A percentile compares a stretch with the other conserved stretches of the same genome.
Conservation (phyloP, 129 eudicot species). For the Flaveria robusta region DNA sequence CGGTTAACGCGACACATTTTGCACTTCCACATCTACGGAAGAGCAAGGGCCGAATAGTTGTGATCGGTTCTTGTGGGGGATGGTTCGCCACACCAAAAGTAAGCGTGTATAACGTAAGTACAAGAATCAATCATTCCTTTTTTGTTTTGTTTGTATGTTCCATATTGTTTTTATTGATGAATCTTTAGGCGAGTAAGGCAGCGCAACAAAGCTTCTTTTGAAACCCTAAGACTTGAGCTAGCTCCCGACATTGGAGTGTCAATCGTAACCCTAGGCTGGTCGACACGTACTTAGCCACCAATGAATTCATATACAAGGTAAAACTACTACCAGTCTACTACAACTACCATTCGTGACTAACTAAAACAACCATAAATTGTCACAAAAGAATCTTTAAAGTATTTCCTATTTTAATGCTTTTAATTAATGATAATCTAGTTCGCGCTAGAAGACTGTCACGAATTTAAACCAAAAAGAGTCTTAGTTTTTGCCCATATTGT, state of each 20-base stretch:
- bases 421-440: too few relatives aligned
- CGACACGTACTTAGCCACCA: conserved; percentile 52
- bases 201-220: conserved; percentile 70
- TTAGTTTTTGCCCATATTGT: too few relatives aligned
- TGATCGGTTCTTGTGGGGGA: conserved; percentile 49
- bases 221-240: conserved; percentile 61
- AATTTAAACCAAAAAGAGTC: too few relatives aligned
- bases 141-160: neutral
- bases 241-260: conserved; percentile 60
- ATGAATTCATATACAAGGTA: conserved; percentile 42
- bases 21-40: conserved; percentile 62
- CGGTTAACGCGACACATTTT: conserved; percentile 53
- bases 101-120: conserved; percentile 56
- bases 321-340: neutral
- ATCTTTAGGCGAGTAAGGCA: conserved; percentile 69
- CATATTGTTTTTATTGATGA: neutral
- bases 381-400: neutral
- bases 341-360: neutral
- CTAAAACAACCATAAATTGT: too few relatives aligned
- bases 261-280: conserved; percentile 60
- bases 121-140: neutral
- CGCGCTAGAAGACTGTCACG: too few relatives aligned
- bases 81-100: conserved; percentile 59
- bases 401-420: too few relatives aligned
- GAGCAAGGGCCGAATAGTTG: conserved; percentile 60